Conservation (phyloP, 805 yeast genomes). For the Suhomyces canberraensis region DNA sequence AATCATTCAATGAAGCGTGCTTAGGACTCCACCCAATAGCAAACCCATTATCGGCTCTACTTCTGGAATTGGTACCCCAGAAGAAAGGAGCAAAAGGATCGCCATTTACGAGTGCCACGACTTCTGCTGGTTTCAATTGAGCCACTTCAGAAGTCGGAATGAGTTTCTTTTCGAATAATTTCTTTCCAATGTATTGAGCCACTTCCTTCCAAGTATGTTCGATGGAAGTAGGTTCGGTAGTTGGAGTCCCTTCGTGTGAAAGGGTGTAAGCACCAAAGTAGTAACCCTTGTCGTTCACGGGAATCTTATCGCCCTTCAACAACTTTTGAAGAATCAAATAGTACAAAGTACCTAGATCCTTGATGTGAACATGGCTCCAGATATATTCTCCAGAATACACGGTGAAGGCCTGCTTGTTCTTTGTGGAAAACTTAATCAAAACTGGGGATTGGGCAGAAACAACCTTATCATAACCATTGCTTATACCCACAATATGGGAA, state of each 20-base stretch:
- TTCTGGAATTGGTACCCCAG: conserved; percentile 27
- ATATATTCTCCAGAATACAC: conserved; percentile 28
- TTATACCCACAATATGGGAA: conserved; percentile 31
- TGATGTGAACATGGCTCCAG: conserved; percentile 36
- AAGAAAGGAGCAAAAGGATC: conserved; percentile 16
- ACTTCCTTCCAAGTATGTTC: conserved; percentile 30
- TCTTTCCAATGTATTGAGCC: conserved; percentile 17
- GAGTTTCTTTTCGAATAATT: conserved; percentile 13
- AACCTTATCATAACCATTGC: conserved; percentile 27
- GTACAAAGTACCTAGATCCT: conserved; percentile 31
- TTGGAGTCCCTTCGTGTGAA: conserved; percentile 9
- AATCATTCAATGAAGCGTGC: conserved; percentile 10
- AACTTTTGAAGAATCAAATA: conserved; percentile 20
- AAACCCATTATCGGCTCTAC: conserved; percentile 23
- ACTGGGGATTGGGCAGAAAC: conserved; percentile 30
- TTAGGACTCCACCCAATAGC: conserved; percentile 28
- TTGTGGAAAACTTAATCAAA: conserved; percentile 15
- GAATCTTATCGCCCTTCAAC: conserved; percentile 18
- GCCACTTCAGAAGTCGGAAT: conserved; percentile 14
- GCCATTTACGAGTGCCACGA: conserved; percentile 10
- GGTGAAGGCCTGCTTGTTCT: conserved; percentile 19
- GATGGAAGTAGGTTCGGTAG: conserved; percentile 11
- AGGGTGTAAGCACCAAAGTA: conserved; percentile 27
- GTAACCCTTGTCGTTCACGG: conserved; percentile 30
- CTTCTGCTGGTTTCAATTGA: conserved; percentile 13